A percentile compares a stretch with the other conserved stretches of the same genome.
Conservation (phyloP, 345 rosid species). For the Gossypium arboreum region DNA sequence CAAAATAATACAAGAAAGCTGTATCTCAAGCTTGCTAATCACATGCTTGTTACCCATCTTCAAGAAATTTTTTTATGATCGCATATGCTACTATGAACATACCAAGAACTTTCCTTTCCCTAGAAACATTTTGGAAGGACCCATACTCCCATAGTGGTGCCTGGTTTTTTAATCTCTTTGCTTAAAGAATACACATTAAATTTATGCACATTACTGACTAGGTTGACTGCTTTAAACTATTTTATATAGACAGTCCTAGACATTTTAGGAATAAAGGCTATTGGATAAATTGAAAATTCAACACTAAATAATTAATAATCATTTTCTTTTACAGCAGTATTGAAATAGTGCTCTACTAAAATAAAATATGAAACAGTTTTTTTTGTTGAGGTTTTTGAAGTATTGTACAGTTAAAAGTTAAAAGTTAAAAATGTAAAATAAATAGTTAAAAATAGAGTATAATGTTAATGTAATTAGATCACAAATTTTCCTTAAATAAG, state of each 20-base stretch:
- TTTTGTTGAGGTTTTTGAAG: neutral
- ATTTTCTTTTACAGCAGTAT: no score
- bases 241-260: neutral
- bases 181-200: neutral
- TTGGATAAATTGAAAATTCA: neutral
- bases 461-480: neutral
- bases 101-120: no score
- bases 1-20: no score
- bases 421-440: no score
- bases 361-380: no score
- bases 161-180: neutral
- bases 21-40: no score
- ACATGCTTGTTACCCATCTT: no score
- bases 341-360: no score
- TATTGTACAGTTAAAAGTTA: neutral
- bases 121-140: neutral
- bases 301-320: no score
- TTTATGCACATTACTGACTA: neutral
- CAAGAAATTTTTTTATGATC: no score
- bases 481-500: no score
- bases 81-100: no score
- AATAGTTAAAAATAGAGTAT: neutral
- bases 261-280: neutral
- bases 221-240: neutral
- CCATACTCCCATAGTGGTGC: neutral